Base-by-base conservation (phyloP, 2,329 filamentous ascomycete genomes). In the Ampelomyces quisqualis region DNA sequence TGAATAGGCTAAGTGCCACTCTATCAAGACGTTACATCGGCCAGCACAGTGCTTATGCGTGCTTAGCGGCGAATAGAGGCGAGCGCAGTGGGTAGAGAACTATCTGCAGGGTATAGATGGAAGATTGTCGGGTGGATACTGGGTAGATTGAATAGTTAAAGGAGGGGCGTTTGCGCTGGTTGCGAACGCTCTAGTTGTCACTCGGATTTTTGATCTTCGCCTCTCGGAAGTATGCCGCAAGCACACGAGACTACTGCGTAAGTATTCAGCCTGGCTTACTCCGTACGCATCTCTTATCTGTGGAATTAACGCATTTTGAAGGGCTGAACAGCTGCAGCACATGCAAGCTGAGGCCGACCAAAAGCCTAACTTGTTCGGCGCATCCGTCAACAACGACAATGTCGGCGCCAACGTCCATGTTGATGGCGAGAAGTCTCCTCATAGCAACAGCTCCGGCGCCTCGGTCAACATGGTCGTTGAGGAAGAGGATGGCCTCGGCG, bases 11-110 rank as follows among this genome's bases (percentile, higher is more conserved):
- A 50, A 42, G 37, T 10, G 27, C 7, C 21, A 22, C 31, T 35
- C 45, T 53, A 58, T 57, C 54, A 58, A 57, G 46, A 60, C 49
- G 60, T 63, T 62, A 62, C 58, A 63, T 63, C 55, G 58, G 45
- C 28, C 52, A 33, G 51, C 47, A 30, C 38, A 43, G 44, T 55
- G 56, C 56, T 60, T 58, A 51, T 51, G 40, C 36, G 34, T 55
- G 47, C 45, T 61, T 57, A 51, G 40, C 47, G 35, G 36, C 43
- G 38, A 40, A 32, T 18, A 32, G 8, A 32, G 51, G 45, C 53
- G 30, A 52, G 42, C 34, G 36, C 42, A 38, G 24, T 32, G 18
- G 3, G 19, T 14, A 38, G 37, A 35, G 10, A 22, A 23, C 13
- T 22, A 20, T 18, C 22, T 32, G 26, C 26, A 27, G 13, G 23